Percentiles rank a stretch among this genome's conserved stretches.
Conservation (phyloP, 805 yeast species). For the Teunomyces pallodes region DNA sequence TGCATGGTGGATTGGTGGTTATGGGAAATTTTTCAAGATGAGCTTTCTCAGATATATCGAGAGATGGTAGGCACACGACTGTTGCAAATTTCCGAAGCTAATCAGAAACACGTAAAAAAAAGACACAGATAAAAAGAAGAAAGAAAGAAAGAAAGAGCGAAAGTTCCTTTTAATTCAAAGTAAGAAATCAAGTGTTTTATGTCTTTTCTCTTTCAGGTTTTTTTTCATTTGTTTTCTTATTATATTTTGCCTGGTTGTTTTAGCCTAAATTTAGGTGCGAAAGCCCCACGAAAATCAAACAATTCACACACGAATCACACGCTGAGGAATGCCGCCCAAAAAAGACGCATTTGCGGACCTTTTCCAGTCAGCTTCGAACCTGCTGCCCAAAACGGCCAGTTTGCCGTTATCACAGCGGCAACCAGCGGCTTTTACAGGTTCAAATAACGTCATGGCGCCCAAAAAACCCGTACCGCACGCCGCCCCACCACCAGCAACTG, state of each 20-base stretch:
- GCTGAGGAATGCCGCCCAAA: constrained; percentile 23
- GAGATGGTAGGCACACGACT: constrained; percentile 4
- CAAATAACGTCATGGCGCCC: constrained; percentile 2
- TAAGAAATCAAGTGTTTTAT: too few relatives aligned
- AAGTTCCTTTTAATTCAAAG: too few relatives aligned
- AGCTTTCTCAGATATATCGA: constrained; percentile 1
- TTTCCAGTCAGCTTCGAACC: constrained; percentile 23
- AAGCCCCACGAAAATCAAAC: constrained; percentile 1
- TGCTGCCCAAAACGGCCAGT: constrained; percentile 3
- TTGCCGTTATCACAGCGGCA: not conserved
- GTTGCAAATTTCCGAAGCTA: not conserved
- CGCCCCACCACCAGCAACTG: constrained; percentile 6
- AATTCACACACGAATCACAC: not conserved
- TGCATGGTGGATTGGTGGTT: constrained; percentile 59
- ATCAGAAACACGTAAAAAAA: too few relatives aligned
- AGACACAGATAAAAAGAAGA: too few relatives aligned
- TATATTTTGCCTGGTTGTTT: not conserved
- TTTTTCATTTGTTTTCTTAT: too few relatives aligned
- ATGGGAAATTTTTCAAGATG: constrained; percentile 6
- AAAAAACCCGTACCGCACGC: not conserved
- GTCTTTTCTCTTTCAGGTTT: too few relatives aligned
- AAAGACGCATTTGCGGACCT: constrained; percentile 46
- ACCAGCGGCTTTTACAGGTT: not conserved
- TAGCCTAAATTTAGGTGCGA: not conserved
- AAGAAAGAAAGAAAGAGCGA: too few relatives aligned